Evolutionary conservation across 2,329 filamentous ascomycete genomes (phyloP).

Genomic region (Colletotrichum simmondsii): DNA sequence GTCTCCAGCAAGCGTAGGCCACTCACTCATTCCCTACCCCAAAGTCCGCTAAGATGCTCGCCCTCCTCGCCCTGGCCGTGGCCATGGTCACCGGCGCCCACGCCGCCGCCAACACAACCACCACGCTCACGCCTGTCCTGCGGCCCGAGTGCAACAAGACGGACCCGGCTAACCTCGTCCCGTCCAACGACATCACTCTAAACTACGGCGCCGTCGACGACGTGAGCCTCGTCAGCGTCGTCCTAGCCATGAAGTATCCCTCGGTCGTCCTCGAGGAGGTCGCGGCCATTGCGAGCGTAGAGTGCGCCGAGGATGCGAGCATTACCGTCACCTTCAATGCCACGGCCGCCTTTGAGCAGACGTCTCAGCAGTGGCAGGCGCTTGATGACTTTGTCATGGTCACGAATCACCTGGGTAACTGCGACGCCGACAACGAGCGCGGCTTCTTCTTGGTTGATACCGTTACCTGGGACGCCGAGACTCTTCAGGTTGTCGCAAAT

Average conservation of each 20-base stretch:
- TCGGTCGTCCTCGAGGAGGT: slow-evolving; percentile 39
- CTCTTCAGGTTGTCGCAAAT: slow-evolving; percentile 35
- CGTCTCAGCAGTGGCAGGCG: slow-evolving; percentile 34
- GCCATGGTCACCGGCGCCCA: slow-evolving; percentile 7
- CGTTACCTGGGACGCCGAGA: slow-evolving; percentile 27
- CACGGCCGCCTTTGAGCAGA: slow-evolving; percentile 36
- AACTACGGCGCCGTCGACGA: slow-evolving; percentile 18
- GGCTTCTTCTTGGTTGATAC: slow-evolving; percentile 38
- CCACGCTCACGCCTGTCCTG: slow-evolving; percentile 8
- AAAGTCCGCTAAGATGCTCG: slow-evolving; percentile 19
- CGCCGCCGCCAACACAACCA: slow-evolving; percentile 26
- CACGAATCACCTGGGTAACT: slow-evolving; percentile 39
- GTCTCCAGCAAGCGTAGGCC: neutral
- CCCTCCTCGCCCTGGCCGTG: slow-evolving; percentile 23
- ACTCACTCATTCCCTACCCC: neutral
- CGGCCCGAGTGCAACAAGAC: slow-evolving; percentile 19
- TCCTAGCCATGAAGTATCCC: slow-evolving; percentile 54
- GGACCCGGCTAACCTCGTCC: slow-evolving; percentile 23
- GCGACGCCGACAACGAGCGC: slow-evolving; percentile 37
- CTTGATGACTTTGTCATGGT: slow-evolving; percentile 38
- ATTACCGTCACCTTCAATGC: slow-evolving; percentile 42
- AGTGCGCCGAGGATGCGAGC: slow-evolving; percentile 63
- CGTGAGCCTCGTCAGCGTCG: slow-evolving; percentile 66
- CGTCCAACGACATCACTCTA: slow-evolving; percentile 54
- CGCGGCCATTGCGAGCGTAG: slow-evolving; percentile 63